These are phyloP conservation scores for Casuarina glauca DNA, from an alignment of 306 rosid genomes.

Conservation along the genomic window DNA sequence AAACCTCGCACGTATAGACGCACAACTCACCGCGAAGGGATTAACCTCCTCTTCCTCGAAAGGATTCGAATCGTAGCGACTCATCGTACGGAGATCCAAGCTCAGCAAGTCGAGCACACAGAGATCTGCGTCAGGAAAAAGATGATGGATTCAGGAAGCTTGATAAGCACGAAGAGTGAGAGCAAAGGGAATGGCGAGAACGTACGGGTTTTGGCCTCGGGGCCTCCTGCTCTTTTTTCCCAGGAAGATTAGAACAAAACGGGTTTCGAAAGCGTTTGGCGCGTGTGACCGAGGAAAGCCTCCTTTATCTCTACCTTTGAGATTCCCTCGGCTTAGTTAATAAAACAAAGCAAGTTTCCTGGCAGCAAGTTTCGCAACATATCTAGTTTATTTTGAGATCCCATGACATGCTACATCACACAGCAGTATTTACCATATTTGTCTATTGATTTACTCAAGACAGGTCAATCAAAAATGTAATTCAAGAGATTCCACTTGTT, in stretches of 20 bases:
- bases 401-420: too few species aligned
- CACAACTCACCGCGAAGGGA: slow-evolving; percentile 68
- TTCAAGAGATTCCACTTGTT: too few species aligned
- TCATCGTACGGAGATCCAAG: slow-evolving; percentile 49
- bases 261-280: slow-evolving; percentile 5
- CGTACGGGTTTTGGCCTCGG: slow-evolving; percentile 31
- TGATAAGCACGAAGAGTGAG: slow-evolving; percentile 4
- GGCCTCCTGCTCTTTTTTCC: slow-evolving; percentile 31
- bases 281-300: slow-evolving; percentile 29
- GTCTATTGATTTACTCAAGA: too few species aligned
- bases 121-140: slow-evolving; percentile 18
- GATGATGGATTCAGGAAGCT: not conserved
- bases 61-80: slow-evolving; percentile 71
- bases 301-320: too few species aligned
- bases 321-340: too few species aligned
- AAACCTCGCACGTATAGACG: not conserved
- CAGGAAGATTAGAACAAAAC: slow-evolving; percentile 29
- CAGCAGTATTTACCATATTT: too few species aligned
- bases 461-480: too few species aligned
- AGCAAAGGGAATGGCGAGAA: slow-evolving; percentile 14
- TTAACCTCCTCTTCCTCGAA: slow-evolving; percentile 69
- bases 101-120: not conserved
- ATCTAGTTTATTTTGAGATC: too few species aligned
- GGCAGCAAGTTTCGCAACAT: too few species aligned
- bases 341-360: too few species aligned